Conservation (phyloP, 371 early-diverging fungal species). For the Mucor lusitanicus region DNA sequence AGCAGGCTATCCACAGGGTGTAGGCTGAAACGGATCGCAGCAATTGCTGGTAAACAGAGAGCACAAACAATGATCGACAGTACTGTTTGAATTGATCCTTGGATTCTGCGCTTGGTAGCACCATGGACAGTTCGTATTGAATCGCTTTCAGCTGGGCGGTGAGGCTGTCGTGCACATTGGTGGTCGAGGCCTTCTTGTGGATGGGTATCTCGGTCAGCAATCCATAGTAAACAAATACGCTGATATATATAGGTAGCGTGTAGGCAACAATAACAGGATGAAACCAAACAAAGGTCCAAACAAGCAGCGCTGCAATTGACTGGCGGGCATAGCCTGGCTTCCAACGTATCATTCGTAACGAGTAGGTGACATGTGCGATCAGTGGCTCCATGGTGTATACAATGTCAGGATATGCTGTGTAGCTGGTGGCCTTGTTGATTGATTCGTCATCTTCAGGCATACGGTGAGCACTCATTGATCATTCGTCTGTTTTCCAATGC, state of each 20-base stretch:
- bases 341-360: constrained; percentile 12
- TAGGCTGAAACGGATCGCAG: background rate
- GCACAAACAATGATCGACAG: constrained; percentile 8
- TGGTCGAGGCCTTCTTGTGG: background rate
- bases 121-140: constrained; percentile 2
- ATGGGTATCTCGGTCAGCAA: background rate
- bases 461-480: constrained; percentile 8
- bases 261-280: constrained; percentile 5
- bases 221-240: background rate
- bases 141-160: constrained; percentile 10
- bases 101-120: constrained; percentile 5
- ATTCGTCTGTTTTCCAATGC: background rate
- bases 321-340: constrained; percentile 7
- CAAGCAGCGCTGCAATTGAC: background rate
- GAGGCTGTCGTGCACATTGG: background rate
- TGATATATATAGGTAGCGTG: constrained; percentile 9
- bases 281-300: constrained; percentile 20
- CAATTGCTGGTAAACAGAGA: background rate
- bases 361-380: constrained; percentile 3
- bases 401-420: constrained; percentile 7
- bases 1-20: background rate
- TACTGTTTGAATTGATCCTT: constrained; percentile 1
- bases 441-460: background rate
- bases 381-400: constrained; percentile 8
- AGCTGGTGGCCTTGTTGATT: background rate